Evolutionary conservation across 208 protist genomes (phyloP).

Genomic region (Angomonas ambiguus): DNA sequence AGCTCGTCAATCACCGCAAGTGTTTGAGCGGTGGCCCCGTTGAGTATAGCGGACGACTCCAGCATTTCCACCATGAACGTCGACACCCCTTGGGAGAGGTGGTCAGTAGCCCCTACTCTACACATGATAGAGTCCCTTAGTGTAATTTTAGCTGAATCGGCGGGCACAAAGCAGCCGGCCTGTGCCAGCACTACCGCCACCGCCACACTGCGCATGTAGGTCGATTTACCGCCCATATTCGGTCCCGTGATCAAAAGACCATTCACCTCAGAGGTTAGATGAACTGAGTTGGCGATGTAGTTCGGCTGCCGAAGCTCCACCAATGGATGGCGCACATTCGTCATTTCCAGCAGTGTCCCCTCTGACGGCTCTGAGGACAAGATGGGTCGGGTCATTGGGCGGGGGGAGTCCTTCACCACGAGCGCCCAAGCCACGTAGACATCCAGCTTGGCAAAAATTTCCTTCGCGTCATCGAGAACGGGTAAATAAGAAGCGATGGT

Average conservation of each 20-base stretch:
- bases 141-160: slow-evolving; percentile 70
- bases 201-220: slow-evolving; percentile 97
- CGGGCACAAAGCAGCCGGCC: slow-evolving; percentile 99
- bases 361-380: slow-evolving; percentile 24
- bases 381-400: slow-evolving; percentile 89
- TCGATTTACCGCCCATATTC: slow-evolving; percentile 99
- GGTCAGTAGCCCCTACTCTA: slow-evolving; percentile 98
- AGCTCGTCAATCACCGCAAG: slow-evolving; percentile 99
- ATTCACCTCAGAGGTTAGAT: slow-evolving; percentile 74
- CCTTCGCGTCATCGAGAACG: slow-evolving; percentile 92
- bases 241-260: slow-evolving; percentile 88
- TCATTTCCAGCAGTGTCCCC: slow-evolving; percentile 50
- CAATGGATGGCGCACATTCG: slow-evolving; percentile 80
- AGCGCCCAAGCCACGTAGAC: slow-evolving; percentile 91
- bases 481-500: slow-evolving; percentile 92
- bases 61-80: slow-evolving; percentile 99
- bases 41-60: slow-evolving; percentile 96
- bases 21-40: slow-evolving; percentile 90
- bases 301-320: slow-evolving; percentile 79
- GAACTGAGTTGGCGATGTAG: slow-evolving; percentile 76
- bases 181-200: slow-evolving; percentile 98
- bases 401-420: slow-evolving; percentile 82
- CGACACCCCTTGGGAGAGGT: slow-evolving; percentile 90
- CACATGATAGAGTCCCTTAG: slow-evolving; percentile 95
- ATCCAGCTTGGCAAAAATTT: slow-evolving; percentile 93